A percentile compares a stretch with the other conserved stretches of the same genome.
phyloP scores from a whole-genome alignment of 805 yeast genomes.

The Metschnikowia orientalis region DNA sequence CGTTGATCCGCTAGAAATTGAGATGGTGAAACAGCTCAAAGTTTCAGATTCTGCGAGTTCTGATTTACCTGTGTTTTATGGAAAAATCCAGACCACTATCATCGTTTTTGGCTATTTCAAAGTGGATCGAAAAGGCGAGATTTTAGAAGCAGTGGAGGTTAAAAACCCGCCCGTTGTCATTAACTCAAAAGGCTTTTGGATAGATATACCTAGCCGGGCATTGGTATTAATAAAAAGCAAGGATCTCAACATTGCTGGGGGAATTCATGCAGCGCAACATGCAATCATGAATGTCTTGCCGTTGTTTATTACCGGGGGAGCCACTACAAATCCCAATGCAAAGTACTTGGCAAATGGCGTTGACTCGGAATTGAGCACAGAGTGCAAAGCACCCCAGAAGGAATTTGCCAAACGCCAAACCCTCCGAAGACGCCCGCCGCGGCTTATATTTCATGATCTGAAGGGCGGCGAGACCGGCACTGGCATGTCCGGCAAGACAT shows the following conservation, averaged over 20 bases:
- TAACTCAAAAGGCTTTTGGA: conserved; percentile 82
- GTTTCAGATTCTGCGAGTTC: conserved; percentile 33
- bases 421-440: conserved; percentile 73
- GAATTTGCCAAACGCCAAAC: conserved; percentile 81
- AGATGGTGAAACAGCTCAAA: conserved; percentile 52
- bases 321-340: conserved; percentile 41
- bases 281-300: conserved; percentile 79
- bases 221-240: conserved; percentile 55
- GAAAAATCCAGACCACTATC: conserved; percentile 66
- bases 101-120: conserved; percentile 92
- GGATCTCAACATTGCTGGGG: conserved; percentile 71
- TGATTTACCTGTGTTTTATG: conserved; percentile 65
- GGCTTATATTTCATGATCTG: conserved; percentile 79
- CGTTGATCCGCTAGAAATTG: conserved; percentile 79
- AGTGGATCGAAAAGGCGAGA: conserved; percentile 66
- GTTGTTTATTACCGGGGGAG: conserved; percentile 62
- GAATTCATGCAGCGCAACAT: conserved; percentile 96
- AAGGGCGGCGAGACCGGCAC: conserved; percentile 78
- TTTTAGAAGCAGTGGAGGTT: conserved; percentile 92
- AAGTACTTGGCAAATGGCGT: conserved; percentile 28
- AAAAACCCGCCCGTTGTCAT: conserved; percentile 76
- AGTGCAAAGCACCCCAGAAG: conserved; percentile 96
- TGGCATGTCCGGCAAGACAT: conserved; percentile 76
- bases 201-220: conserved; percentile 72
- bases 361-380: conserved; percentile 70